Conservation (phyloP, 2,329 filamentous ascomycete species). For the Sporothrix inflata region DNA sequence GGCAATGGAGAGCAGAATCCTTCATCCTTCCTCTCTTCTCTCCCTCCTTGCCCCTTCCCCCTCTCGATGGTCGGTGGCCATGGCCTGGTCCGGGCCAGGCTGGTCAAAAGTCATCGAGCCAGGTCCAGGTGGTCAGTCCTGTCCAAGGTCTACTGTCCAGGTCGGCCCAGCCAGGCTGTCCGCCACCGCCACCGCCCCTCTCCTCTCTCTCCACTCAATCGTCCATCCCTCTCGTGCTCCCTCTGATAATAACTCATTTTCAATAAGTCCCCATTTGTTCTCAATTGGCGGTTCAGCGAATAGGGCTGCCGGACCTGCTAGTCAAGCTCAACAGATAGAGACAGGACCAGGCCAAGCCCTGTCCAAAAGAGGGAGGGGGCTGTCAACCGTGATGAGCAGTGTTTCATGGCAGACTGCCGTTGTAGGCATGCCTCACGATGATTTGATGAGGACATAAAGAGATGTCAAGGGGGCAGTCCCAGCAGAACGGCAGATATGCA, state of each 20-base stretch:
- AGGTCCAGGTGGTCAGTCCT: too few relatives aligned
- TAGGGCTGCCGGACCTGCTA: conserved; percentile 4
- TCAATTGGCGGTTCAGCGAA: conserved; percentile 5
- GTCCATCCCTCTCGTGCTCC: neutral
- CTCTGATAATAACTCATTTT: neutral
- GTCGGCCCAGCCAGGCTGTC: conserved; percentile 7
- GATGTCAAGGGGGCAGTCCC: neutral
- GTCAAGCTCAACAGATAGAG: neutral
- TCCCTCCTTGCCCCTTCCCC: neutral
- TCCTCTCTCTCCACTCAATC: neutral
- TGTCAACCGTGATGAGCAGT: conserved; percentile 16
- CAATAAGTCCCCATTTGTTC: neutral
- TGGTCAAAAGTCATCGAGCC: neutral
- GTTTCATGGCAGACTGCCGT: conserved; percentile 19
- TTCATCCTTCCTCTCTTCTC: too few relatives aligned
- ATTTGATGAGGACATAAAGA: neutral
- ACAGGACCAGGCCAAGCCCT: neutral
- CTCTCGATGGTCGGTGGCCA: neutral
- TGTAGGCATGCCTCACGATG: neutral
- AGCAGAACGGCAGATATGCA: conserved; percentile 10
- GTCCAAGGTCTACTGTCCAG: conserved; percentile 1
- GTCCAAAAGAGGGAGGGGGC: neutral
- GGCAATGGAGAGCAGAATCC: neutral
- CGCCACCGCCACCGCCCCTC: conserved; percentile 11
- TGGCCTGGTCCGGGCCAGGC: neutral